Conservation (phyloP, 83 land plant species). For the Picea abies region DNA sequence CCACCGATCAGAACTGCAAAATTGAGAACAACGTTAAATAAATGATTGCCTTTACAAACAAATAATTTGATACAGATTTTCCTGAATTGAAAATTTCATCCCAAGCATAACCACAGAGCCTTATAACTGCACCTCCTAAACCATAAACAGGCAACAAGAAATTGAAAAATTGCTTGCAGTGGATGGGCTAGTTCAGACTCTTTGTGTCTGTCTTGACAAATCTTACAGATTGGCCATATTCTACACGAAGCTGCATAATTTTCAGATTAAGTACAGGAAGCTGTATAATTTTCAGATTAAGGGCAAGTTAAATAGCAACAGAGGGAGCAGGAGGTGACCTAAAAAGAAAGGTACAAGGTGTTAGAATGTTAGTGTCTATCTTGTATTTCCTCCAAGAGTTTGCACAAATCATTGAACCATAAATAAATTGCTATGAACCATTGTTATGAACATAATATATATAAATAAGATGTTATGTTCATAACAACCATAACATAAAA, state of each 20-base stretch:
- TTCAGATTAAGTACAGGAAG: conserved; percentile 50
- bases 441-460: too few relatives aligned
- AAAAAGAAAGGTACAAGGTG: not conserved
- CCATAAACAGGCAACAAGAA: not conserved
- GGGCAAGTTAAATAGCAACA: not conserved
- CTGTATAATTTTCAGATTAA: conserved; percentile 27
- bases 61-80: not conserved
- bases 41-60: not conserved
- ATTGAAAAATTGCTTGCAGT: conserved; percentile 62
- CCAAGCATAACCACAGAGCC: not conserved
- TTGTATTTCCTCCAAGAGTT: too few relatives aligned
- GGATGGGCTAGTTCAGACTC: conserved; percentile 87
- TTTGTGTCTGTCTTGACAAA: conserved; percentile 91
- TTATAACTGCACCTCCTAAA: not conserved
- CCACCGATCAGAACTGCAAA: conserved; percentile 70
- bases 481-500: too few relatives aligned
- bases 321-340: not conserved
- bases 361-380: too few relatives aligned
- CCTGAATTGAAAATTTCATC: not conserved
- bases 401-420: too few relatives aligned
- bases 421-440: too few relatives aligned
- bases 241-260: conserved; percentile 74
- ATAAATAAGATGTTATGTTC: too few relatives aligned
- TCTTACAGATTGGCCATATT: conserved; percentile 60
- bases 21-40: not conserved